A percentile compares a stretch with the other conserved stretches of the same genome.
Conservation (phyloP, 805 yeast species). For the Saturnispora quitensis region DNA sequence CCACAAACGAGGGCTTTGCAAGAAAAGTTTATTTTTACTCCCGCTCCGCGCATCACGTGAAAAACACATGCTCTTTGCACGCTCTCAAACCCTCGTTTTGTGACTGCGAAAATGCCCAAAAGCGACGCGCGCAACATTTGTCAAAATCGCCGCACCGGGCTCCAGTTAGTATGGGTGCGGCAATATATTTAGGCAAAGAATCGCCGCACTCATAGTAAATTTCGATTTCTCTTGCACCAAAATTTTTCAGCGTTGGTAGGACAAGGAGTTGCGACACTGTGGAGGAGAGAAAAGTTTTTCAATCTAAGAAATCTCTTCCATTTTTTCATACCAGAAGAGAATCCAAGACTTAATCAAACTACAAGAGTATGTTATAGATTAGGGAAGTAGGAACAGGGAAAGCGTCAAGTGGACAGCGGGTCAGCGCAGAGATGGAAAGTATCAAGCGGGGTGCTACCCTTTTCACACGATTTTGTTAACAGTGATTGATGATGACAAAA, state of each 20-base stretch:
- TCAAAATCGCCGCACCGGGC: not conserved
- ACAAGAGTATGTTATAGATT: constrained; percentile 9
- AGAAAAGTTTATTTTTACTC: no score
- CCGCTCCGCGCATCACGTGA: not conserved
- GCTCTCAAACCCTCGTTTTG: not conserved
- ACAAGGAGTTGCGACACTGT: not conserved
- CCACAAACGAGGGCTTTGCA: not conserved
- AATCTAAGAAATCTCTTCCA: not conserved
- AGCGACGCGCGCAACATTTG: not conserved
- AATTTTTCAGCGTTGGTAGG: not conserved
- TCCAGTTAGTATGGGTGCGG: not conserved
- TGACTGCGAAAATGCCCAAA: not conserved
- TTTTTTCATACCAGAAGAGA: not conserved
- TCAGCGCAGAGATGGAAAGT: not conserved
- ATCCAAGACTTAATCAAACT: constrained; percentile 3
- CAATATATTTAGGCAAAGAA: not conserved
- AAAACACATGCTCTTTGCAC: no score
- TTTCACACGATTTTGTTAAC: no score
- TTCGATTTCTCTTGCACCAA: not conserved
- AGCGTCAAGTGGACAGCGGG: no score
- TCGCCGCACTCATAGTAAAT: not conserved
- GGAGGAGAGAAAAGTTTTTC: not conserved
- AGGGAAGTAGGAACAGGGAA: not conserved
- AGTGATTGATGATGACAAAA: no score
- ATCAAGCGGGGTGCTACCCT: no score